Base-by-base conservation (phyloP, 371 early-diverging fungal genomes). In the Syncephalis fuscata region DNA sequence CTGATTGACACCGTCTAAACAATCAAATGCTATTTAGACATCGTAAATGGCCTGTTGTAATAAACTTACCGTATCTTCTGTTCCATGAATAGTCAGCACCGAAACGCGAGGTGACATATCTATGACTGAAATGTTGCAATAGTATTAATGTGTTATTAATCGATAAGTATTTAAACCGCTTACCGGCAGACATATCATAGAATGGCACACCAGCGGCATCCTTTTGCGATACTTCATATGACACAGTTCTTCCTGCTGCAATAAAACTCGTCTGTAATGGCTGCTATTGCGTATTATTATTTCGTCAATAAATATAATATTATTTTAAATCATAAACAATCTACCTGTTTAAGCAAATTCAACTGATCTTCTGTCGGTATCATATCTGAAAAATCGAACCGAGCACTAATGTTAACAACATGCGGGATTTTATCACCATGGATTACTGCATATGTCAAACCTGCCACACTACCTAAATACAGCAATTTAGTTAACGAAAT, bases 41-140 rank as follows among this genome's bases (percentile, higher is more conserved):
- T n/a, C n/a, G n/a, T n/a, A n/a, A n/a, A n/a, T n/a, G n/a, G n/a
- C n/a, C n/a, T n/a, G n/a, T n/a, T n/a, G 20, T n/a, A n/a, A n/a
- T n/a, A n/a, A n/a, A 42, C 52, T 46, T 66, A 71, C 74, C 44
- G 44, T 53, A 51, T 78, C 78, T 19, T 58, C 59, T 14, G 67
- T 58, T 1, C 78, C 78, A 57, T 78, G 75, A 42, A 64, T 64
- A 21, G 74, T 65, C 42, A 78, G 61, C 15, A 78, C 65, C 44
- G 67, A 65, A 7, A 72, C 75, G 38, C 69, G 61, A 17, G 65
- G 52, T 2, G 78, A 72, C 56, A 78, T 70, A 40, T 66, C 65
- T 15, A 59, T 46, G 1, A 72, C 74, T 71, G 44, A n/a, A 54
- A 16, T 15, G 16, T 41, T 5, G n/a, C 3, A 41, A 19, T 19